Evolutionary conservation across 108 stramenopile species (phyloP).

Genomic region (Nannochloropsis oceanica): DNA sequence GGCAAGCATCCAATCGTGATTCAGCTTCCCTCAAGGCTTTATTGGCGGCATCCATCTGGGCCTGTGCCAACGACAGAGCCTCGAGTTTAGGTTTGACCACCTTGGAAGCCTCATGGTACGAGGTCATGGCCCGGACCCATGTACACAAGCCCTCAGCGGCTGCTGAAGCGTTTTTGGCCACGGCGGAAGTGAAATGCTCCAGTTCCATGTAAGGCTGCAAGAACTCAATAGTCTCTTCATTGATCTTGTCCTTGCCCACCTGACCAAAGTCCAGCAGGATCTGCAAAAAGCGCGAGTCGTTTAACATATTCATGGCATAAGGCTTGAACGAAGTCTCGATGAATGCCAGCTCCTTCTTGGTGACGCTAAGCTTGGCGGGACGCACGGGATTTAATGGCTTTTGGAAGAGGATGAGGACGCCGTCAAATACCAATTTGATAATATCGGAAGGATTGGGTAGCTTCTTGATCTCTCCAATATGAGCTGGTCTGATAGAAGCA

Average conservation of each 20-base stretch:
- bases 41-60: conserved; percentile 64
- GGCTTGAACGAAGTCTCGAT: conserved; percentile 66
- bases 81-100: conserved; percentile 85
- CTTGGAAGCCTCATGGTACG: conserved; percentile 72
- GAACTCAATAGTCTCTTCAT: conserved; percentile 78
- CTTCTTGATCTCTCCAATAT: conserved; percentile 72
- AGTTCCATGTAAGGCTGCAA: conserved; percentile 63
- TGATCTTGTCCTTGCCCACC: conserved; percentile 62
- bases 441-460: conserved; percentile 65
- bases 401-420: conserved; percentile 66
- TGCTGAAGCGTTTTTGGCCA: conserved; percentile 64
- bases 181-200: conserved; percentile 37
- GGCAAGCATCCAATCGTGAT: conserved; percentile 46
- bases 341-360: conserved; percentile 58
- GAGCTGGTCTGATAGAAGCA: conserved; percentile 60
- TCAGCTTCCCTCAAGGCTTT: conserved; percentile 59
- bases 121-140: conserved; percentile 72
- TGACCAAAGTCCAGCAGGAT: conserved; percentile 59
- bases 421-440: conserved; percentile 75
- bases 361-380: conserved; percentile 49
- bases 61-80: conserved; percentile 61
- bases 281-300: conserved; percentile 54
- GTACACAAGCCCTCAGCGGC: conserved; percentile 76
- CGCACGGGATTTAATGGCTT: conserved; percentile 42
- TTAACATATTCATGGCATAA: conserved; percentile 54